Percentiles rank a stretch among this genome's conserved stretches.
phyloP scores from a whole-genome alignment of 2,329 filamentous ascomycete species.

The Hypoxylon rubiginosum region DNA sequence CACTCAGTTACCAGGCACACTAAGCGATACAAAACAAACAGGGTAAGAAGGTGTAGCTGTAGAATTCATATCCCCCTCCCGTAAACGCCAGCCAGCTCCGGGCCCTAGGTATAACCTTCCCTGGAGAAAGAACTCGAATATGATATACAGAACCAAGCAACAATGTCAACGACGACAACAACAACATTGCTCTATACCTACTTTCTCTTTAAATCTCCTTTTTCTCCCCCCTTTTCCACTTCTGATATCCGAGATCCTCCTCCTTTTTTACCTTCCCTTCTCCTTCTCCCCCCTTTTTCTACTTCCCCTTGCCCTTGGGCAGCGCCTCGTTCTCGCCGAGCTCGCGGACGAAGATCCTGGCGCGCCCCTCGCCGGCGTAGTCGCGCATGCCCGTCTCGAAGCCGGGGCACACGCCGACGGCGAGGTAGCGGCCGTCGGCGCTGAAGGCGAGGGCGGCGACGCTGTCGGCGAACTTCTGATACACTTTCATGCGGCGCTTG shows the following conservation, averaged over 20 bases:
- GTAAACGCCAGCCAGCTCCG: constrained; percentile 42
- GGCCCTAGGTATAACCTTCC: constrained; percentile 24
- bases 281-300: background rate
- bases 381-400: constrained; percentile 91
- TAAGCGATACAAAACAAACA: background rate
- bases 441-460: constrained; percentile 85
- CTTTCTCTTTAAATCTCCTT: background rate
- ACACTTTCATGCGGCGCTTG: constrained; percentile 90
- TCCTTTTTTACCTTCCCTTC: background rate
- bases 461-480: constrained; percentile 84
- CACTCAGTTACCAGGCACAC: background rate
- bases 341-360: constrained; percentile 85
- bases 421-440: constrained; percentile 80
- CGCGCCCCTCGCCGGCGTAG: constrained; percentile 76
- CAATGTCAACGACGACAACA: no score
- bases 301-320: constrained; percentile 71
- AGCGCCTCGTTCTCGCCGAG: constrained; percentile 90
- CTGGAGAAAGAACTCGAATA: constrained; percentile 28
- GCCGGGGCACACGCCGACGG: constrained; percentile 84
- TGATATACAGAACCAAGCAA: constrained; percentile 28
- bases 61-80: constrained; percentile 31
- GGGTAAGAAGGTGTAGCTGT: background rate
- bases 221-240: background rate
- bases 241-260: background rate
- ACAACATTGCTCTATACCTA: background rate